phyloP scores from a whole-genome alignment of 2,329 filamentous ascomycete species.

The Paramyrothecium roridum region DNA sequence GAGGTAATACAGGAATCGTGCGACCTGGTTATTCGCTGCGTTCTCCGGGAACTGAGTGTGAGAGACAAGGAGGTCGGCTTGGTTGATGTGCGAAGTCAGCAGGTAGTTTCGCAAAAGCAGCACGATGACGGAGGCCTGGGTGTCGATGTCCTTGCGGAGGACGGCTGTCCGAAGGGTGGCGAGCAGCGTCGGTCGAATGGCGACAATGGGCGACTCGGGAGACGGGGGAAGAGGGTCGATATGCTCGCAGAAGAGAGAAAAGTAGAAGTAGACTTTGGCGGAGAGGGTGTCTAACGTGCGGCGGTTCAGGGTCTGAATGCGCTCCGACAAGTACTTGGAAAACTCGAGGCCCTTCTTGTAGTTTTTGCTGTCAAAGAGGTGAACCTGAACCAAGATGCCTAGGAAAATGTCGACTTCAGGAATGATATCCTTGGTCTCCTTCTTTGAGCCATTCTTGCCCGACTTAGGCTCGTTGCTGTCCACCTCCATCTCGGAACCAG shows the following conservation, averaged over 20 bases:
- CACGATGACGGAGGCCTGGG: slow-evolving; percentile 94
- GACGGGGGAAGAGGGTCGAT: slow-evolving; percentile 84
- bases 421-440: slow-evolving; percentile 70
- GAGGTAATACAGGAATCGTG: slow-evolving; percentile 94
- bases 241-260: slow-evolving; percentile 91
- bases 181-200: slow-evolving; percentile 81
- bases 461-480: slow-evolving; percentile 60
- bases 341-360: slow-evolving; percentile 79
- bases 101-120: slow-evolving; percentile 94
- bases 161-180: slow-evolving; percentile 92
- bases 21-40: slow-evolving; percentile 97
- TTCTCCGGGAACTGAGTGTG: slow-evolving; percentile 94
- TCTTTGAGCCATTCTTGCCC: slow-evolving; percentile 56
- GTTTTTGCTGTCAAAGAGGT: slow-evolving; percentile 82
- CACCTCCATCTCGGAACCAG: slow-evolving; percentile 68
- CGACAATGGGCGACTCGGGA: slow-evolving; percentile 80
- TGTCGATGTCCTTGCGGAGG: slow-evolving; percentile 92
- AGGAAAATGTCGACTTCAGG: slow-evolving; percentile 89
- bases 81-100: slow-evolving; percentile 90
- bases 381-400: slow-evolving; percentile 81
- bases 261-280: slow-evolving; percentile 98
- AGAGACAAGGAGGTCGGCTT: slow-evolving; percentile 91
- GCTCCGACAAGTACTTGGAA: slow-evolving; percentile 78
- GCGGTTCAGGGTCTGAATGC: slow-evolving; percentile 85
- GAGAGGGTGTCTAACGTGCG: slow-evolving; percentile 91